phyloP scores from a whole-genome alignment of 352 stramenopile species.

The Pythium pectinolyticum region DNA sequence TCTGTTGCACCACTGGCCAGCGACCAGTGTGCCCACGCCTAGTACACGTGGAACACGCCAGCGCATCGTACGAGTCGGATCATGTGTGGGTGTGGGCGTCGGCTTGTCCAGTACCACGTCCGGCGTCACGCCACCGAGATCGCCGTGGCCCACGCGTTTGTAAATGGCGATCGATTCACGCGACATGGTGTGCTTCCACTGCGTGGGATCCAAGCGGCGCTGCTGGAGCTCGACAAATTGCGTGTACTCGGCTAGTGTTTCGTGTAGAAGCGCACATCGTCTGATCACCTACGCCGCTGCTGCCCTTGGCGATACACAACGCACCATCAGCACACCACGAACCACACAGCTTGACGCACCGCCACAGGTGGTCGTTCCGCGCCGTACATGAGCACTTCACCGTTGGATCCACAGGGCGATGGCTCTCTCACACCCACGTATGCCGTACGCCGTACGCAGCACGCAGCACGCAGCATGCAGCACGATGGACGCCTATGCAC shows the following conservation, averaged over 20 bases:
- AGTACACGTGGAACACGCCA: neutral
- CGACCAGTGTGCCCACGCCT: neutral
- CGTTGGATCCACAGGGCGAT: too few species aligned
- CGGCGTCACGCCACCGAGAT: neutral
- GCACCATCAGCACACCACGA: too few species aligned
- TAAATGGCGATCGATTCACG: neutral
- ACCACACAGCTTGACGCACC: too few species aligned
- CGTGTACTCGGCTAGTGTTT: neutral
- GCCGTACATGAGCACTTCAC: too few species aligned
- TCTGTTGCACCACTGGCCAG: too few species aligned
- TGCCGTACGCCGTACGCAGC: too few species aligned
- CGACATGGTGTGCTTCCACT: slow-evolving; percentile 3
- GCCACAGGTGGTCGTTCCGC: too few species aligned
- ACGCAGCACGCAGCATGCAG: too few species aligned
- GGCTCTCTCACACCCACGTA: too few species aligned
- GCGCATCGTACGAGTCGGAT: neutral
- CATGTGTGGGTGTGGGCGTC: neutral
- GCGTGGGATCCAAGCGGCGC: neutral
- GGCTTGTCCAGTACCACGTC: neutral
- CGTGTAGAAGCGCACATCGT: neutral
- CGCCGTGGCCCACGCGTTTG: neutral
- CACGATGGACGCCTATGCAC: too few species aligned
- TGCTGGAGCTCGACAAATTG: neutral
- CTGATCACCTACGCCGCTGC: too few species aligned
- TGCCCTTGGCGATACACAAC: too few species aligned